phyloP scores from a whole-genome alignment of 495 filamentous ascomycete genomes.

The Xylaria curta region DNA sequence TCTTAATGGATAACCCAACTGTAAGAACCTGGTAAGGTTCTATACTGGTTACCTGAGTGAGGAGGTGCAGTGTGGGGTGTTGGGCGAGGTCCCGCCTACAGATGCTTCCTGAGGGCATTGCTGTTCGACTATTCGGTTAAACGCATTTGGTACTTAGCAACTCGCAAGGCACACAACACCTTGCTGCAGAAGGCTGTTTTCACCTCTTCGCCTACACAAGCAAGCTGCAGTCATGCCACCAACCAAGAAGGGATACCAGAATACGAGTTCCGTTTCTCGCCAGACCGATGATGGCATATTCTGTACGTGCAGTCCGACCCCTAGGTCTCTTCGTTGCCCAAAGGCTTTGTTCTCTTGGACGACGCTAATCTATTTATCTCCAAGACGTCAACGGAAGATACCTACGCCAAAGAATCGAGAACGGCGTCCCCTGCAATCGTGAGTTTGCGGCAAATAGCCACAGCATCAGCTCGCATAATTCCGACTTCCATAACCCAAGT shows the following conservation, averaged over 20 bases:
- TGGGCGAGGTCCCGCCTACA: neutral
- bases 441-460: neutral
- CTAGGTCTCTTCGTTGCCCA: neutral
- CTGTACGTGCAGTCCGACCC: neutral
- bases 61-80: neutral
- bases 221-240: neutral
- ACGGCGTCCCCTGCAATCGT: neutral
- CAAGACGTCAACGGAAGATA: constrained; percentile 1
- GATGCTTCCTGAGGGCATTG: neutral
- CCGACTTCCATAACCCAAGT: neutral
- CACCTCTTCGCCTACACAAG: neutral
- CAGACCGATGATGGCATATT: constrained; percentile 1
- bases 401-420: neutral
- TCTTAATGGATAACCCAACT: neutral
- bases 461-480: constrained; percentile 7
- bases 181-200: neutral
- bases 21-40: neutral
- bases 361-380: neutral
- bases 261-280: constrained; percentile 5
- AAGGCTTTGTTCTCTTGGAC: neutral
- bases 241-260: neutral
- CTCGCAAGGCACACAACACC: neutral
- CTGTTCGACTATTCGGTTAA: neutral
- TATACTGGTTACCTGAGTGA: neutral
- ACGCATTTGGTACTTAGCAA: neutral